Evolutionary conservation across 257 asterid species (phyloP), one percentile per base, ranked within the genome.

Genomic region (Vinca minor): DNA sequence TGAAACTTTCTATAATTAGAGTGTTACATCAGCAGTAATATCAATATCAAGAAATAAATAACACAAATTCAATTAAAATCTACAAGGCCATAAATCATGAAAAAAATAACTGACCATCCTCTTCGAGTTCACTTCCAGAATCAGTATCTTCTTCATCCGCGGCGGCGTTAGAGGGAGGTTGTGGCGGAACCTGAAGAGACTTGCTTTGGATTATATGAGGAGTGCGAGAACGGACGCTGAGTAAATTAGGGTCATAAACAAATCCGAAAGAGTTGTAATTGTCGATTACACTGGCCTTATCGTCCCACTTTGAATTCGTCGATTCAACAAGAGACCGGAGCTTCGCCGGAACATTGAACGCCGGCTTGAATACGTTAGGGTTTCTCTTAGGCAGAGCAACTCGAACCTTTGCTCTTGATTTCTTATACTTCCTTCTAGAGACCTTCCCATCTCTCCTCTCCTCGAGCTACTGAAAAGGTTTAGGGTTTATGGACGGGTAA

Each of bases 181-280:
- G 53, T 62, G 87, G 81, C 44, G 96, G 95, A 71, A 87, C 74
- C 75, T 92, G 94, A 46, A 89, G 96, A 21, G 79, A 78, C 29
- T 82, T 91, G 36, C 74, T 79, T 67, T 92, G 85, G 52, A 92
- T 80, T 50, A 85, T 76, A 69, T 92, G 94, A 58, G 86, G 8
- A 18, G 95, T 92, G 0, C 96, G 94, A 38, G 85, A 82, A n/a
- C 96, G 84, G 2, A 87, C 93, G 66, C 96, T 85, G 65, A 91
- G 96, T 64, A 80, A 79, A 69, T 92, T 92, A 18, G 98, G 97
- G 74, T 92, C 86, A 3, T 96, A 89, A 72, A 89, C 91, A 64
- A 89, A 85, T 76, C 98, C 98, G 73, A 84, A 87, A 4, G 97
- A 64, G 80, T 89, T 92, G 94, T 92, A 89, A 69, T 92, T 92